Evolutionary conservation across 345 rosid genomes (phyloP).

Genomic region (Dovyalis caffra): DNA sequence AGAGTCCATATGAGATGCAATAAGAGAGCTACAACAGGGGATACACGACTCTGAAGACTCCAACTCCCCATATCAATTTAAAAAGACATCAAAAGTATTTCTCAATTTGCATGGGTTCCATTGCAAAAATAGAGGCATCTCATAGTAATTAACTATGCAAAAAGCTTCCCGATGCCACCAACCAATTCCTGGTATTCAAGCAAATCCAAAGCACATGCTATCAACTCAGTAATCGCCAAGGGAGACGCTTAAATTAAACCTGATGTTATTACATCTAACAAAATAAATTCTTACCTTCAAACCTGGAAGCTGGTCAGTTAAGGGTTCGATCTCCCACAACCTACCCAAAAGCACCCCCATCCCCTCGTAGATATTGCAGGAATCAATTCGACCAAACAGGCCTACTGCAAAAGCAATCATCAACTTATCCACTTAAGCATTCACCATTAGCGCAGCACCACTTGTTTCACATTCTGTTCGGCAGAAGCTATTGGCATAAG

Average conservation of each 20-base stretch:
- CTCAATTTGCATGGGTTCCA: background rate
- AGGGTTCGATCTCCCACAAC: conserved; percentile 19
- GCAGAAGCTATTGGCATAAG: conserved; percentile 9
- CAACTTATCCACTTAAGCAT: conserved; percentile 1
- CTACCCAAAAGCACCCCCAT: conserved; percentile 22
- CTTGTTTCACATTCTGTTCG: conserved; percentile 4
- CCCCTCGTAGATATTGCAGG: conserved; percentile 12
- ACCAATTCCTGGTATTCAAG: conserved; percentile 18
- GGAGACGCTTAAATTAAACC: background rate
- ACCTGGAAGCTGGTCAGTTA: conserved; percentile 19
- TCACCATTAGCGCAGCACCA: background rate
- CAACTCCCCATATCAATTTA: background rate
- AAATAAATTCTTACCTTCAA: conserved; percentile 25
- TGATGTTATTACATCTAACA: background rate
- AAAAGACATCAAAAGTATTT: background rate
- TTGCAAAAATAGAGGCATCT: background rate
- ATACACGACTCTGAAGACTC: background rate
- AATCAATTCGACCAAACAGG: background rate
- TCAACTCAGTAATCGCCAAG: background rate
- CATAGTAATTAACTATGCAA: background rate
- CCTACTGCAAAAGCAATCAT: conserved; percentile 7
- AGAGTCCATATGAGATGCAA: background rate
- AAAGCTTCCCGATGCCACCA: conserved; percentile 10
- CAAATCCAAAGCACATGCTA: background rate
- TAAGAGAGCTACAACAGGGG: background rate